Conservation (phyloP, 2,329 filamentous ascomycete species). For the Penicillium olsonii region DNA sequence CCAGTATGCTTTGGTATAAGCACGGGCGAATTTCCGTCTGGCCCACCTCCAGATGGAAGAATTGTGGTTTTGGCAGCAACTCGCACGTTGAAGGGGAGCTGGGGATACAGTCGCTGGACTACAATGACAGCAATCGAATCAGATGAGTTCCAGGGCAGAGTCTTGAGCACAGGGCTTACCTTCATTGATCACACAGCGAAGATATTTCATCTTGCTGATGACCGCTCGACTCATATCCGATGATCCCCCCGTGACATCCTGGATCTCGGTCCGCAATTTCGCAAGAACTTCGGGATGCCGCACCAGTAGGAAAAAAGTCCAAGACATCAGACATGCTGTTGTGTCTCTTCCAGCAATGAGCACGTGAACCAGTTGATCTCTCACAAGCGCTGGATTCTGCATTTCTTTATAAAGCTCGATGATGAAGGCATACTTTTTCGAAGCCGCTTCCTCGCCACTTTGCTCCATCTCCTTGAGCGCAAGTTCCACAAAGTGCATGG, state of each 20-base stretch:
- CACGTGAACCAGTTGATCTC: conserved; percentile 24
- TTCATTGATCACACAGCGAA: conserved; percentile 60
- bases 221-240: neutral
- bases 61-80: conserved; percentile 5
- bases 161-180: neutral
- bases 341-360: conserved; percentile 31
- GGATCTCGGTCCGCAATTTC: conserved; percentile 38
- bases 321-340: conserved; percentile 24
- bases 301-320: conserved; percentile 44
- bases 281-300: conserved; percentile 50
- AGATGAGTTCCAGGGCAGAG: neutral
- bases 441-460: conserved; percentile 1
- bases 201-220: conserved; percentile 64
- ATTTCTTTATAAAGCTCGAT: conserved; percentile 28
- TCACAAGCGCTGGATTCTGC: conserved; percentile 11
- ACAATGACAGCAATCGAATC: neutral
- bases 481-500: conserved; percentile 2
- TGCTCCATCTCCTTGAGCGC: conserved; percentile 5
- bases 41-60: neutral
- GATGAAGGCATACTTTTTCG: conserved; percentile 1
- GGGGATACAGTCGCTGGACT: conserved; percentile 1
- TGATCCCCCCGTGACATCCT: conserved; percentile 18
- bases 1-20: conserved; percentile 1
- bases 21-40: neutral
- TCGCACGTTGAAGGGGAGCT: conserved; percentile 2